Conservation (phyloP, 768 basidiomycete genomes). For the Coprinopsis sp. region DNA sequence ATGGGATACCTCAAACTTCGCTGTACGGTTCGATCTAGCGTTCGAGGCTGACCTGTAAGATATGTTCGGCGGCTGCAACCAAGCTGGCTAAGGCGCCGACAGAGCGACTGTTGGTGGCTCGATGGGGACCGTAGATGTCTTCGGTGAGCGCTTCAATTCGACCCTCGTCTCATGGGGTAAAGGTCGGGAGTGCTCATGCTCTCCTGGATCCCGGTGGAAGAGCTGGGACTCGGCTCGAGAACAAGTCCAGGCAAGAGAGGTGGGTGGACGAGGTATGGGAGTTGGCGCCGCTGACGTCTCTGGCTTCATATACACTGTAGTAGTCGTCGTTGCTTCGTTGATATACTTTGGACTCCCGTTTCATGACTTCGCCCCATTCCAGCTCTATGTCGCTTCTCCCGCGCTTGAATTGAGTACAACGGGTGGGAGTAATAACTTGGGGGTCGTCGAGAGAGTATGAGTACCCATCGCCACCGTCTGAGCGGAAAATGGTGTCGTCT, state of each 20-base stretch:
- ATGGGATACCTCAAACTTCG: conserved; percentile 38
- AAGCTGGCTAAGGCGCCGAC: conserved; percentile 13
- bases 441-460: conserved; percentile 61
- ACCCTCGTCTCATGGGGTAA: background rate
- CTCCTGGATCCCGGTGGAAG: conserved; percentile 15
- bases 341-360: too few relatives aligned
- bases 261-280: conserved; percentile 30
- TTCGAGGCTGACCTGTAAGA: conserved; percentile 34
- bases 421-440: background rate
- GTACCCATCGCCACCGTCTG: conserved; percentile 57
- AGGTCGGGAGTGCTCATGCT: background rate
- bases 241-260: conserved; percentile 42
- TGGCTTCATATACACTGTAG: conserved; percentile 7
- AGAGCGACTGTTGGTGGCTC: conserved; percentile 30
- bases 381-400: too few relatives aligned
- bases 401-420: background rate
- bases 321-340: conserved; percentile 9
- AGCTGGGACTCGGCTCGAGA: conserved; percentile 33
- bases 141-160: conserved; percentile 28
- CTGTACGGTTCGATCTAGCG: conserved; percentile 26
- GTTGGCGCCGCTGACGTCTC: background rate
- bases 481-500: conserved; percentile 68
- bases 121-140: conserved; percentile 18
- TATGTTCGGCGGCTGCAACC: conserved; percentile 14
- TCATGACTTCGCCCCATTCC: too few relatives aligned